Conservation (phyloP, 2,329 filamentous ascomycete species). For the Cercospora berteroae region DNA sequence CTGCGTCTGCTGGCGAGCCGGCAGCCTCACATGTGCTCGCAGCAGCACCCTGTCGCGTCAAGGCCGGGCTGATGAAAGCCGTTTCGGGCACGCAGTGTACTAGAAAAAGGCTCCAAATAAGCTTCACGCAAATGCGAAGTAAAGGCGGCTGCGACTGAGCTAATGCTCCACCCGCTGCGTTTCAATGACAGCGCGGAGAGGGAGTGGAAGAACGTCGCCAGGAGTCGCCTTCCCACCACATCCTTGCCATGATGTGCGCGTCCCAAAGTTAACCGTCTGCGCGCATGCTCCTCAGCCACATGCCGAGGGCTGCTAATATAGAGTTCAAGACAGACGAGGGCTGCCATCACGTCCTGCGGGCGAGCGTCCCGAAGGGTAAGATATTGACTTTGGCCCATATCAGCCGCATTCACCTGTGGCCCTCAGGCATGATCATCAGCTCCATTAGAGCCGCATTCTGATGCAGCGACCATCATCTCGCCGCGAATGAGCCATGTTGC, state of each 20-base stretch:
- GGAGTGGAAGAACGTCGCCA: slow-evolving; percentile 13
- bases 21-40: slow-evolving; percentile 7
- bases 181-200: slow-evolving; percentile 18
- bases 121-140: slow-evolving; percentile 25
- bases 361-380: neutral
- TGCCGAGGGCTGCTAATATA: neutral
- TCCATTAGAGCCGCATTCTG: slow-evolving; percentile 3
- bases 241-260: slow-evolving; percentile 3
- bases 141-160: slow-evolving; percentile 26
- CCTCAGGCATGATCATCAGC: slow-evolving; percentile 1
- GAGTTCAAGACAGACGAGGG: slow-evolving; percentile 12
- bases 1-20: slow-evolving; percentile 19
- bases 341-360: neutral
- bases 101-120: slow-evolving; percentile 23
- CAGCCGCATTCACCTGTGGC: neutral
- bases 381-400: slow-evolving; percentile 21
- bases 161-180: slow-evolving; percentile 25
- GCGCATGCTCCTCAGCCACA: slow-evolving; percentile 17
- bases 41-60: slow-evolving; percentile 16
- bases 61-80: slow-evolving; percentile 19
- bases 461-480: neutral
- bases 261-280: slow-evolving; percentile 12
- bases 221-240: slow-evolving; percentile 5
- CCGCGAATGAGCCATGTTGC: neutral
- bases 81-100: slow-evolving; percentile 26